Percentiles rank a stretch among this genome's conserved stretches.
Evolutionary conservation across 2,329 filamentous ascomycete species (phyloP).

Genomic region (Aspergillus sp.): DNA sequence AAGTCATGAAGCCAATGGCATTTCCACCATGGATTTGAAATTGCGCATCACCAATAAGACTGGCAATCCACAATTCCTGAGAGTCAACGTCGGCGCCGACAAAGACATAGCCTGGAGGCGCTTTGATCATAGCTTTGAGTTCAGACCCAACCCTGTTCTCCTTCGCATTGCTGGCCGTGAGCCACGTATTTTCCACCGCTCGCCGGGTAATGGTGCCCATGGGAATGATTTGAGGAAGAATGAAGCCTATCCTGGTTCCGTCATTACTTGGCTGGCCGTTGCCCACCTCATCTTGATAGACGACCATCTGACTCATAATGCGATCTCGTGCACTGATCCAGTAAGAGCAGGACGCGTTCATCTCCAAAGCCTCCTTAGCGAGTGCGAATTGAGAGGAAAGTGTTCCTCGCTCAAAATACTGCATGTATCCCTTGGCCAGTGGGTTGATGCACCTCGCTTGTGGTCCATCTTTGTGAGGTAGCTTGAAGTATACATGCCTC

Average conservation of each 20-base stretch:
- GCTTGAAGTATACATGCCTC: constrained; percentile 75
- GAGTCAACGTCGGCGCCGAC: constrained; percentile 98
- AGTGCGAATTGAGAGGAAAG: constrained; percentile 85
- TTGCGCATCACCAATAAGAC: constrained; percentile 87
- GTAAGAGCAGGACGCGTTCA: constrained; percentile 98
- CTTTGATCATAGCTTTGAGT: constrained; percentile 93
- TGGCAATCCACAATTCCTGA: constrained; percentile 97
- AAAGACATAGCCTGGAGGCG: constrained; percentile 86
- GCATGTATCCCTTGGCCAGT: constrained; percentile 84
- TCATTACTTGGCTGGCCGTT: constrained; percentile 16
- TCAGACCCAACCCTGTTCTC: constrained; percentile 94
- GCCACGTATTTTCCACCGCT: constrained; percentile 96
- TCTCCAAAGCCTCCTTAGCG: constrained; percentile 91
- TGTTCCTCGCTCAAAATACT: constrained; percentile 86
- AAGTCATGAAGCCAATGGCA: constrained; percentile 97
- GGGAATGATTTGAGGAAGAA: constrained; percentile 90
- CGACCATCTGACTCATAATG: constrained; percentile 92
- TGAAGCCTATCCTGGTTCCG: constrained; percentile 65
- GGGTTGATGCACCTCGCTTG: constrained; percentile 80
- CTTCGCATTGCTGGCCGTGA: constrained; percentile 97
- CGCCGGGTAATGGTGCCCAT: constrained; percentile 97
- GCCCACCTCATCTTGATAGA: constrained; percentile 69
- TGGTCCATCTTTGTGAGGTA: constrained; percentile 94
- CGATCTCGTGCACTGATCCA: constrained; percentile 96
- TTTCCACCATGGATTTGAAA: constrained; percentile 96